Conservation (phyloP, 345 rosid genomes). For the Zanthoxylum bungeanum region DNA sequence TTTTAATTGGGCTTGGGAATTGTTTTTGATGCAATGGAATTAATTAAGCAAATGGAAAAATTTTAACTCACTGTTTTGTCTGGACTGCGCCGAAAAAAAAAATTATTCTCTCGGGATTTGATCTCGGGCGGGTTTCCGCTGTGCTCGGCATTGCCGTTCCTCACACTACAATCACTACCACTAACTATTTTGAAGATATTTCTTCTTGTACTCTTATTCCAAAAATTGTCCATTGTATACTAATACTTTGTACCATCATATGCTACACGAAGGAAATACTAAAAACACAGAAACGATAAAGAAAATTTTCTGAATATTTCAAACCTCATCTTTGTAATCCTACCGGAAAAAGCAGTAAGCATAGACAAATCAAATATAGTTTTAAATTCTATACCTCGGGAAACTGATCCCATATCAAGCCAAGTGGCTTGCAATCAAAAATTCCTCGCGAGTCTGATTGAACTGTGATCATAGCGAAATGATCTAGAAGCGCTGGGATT, state of each 20-base stretch:
- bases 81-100: too few species aligned
- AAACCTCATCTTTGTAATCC: neutral
- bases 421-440: slow-evolving; percentile 93
- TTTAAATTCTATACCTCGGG: slow-evolving; percentile 55
- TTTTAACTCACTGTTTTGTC: too few species aligned
- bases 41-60: too few species aligned
- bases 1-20: too few species aligned
- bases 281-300: neutral
- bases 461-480: slow-evolving; percentile 91
- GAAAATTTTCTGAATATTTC: neutral
- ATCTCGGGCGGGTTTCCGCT: too few species aligned
- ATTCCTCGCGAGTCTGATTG: slow-evolving; percentile 82
- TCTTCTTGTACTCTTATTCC: neutral
- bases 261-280: neutral
- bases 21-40: too few species aligned
- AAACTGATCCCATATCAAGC: slow-evolving; percentile 84
- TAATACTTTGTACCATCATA: neutral
- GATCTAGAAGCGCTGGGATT: slow-evolving; percentile 91
- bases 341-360: neutral
- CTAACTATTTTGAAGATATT: neutral
- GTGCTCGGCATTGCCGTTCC: too few species aligned
- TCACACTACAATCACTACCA: too few species aligned
- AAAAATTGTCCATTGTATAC: neutral
- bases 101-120: too few species aligned
- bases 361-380: neutral